A percentile compares a stretch with the other conserved stretches of the same genome.
phyloP scores from a whole-genome alignment of 345 rosid species.

The Linum usitatissimum region DNA sequence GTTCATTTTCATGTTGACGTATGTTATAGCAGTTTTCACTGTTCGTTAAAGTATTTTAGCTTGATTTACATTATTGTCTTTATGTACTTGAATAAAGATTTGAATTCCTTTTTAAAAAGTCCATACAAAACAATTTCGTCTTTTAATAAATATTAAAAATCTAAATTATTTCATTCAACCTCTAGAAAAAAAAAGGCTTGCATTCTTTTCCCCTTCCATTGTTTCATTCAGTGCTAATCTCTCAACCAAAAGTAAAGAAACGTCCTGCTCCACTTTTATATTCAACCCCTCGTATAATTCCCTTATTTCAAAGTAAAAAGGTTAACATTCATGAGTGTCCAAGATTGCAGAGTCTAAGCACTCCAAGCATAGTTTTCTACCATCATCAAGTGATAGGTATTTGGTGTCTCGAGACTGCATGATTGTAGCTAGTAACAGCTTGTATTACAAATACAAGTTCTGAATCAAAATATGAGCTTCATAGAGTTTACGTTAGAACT shows the following conservation, averaged over 20 bases:
- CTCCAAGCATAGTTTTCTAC: constrained; percentile 83
- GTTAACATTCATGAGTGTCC: constrained; percentile 85
- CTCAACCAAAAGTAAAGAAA: constrained; percentile 90
- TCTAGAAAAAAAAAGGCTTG: constrained; percentile 11
- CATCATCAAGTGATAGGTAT: constrained; percentile 62
- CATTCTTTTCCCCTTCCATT: constrained; percentile 44
- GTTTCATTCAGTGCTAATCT: constrained; percentile 80
- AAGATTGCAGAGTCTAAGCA: constrained; percentile 93
- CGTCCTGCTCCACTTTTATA: constrained; percentile 82
- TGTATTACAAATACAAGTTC: not conserved
- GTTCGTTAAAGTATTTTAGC: too few species aligned
- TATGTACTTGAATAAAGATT: too few species aligned
- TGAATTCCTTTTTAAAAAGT: too few species aligned
- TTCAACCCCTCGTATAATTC: constrained; percentile 67
- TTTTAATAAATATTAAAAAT: too few species aligned
- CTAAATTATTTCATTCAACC: too few species aligned
- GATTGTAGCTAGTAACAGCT: not conserved
- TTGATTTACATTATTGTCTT: too few species aligned
- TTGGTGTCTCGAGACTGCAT: constrained; percentile 51
- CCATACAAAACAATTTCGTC: too few species aligned
- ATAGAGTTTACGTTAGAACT: too few species aligned
- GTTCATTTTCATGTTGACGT: too few species aligned
- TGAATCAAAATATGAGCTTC: not conserved
- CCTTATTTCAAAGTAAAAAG: constrained; percentile 64
- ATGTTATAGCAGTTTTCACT: too few species aligned